phyloP scores from a whole-genome alignment of 257 asterid genomes.

The Penstemon newberryi region DNA sequence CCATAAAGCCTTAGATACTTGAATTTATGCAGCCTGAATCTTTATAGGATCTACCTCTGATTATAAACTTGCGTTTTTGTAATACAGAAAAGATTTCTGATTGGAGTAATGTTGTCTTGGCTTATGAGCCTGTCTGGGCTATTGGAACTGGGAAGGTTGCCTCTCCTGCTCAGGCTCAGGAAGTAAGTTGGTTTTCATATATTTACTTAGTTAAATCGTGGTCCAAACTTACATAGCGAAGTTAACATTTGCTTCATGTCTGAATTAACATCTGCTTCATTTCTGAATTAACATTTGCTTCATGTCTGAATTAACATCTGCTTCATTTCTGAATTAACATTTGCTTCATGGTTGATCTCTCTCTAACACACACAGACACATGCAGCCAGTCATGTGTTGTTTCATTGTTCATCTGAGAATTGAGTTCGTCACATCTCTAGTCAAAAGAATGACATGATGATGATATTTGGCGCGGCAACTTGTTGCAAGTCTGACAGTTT shows the following conservation, averaged over 20 bases:
- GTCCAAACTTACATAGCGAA: background rate
- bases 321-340: background rate
- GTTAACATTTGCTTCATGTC: background rate
- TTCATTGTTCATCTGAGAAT: too few species aligned
- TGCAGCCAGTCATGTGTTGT: background rate
- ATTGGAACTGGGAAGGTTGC: conserved; percentile 99
- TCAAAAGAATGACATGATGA: conserved; percentile 10
- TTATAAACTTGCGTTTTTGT: conserved; percentile 5
- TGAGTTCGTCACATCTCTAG: background rate
- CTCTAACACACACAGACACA: background rate
- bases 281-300: background rate
- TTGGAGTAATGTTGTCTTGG: conserved; percentile 86
- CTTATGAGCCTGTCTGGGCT: conserved; percentile 99
- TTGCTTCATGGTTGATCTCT: background rate
- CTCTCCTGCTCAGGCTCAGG: conserved; percentile 95
- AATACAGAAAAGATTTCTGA: conserved; percentile 64
- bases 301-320: background rate
- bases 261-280: conserved; percentile 12
- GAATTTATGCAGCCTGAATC: background rate
- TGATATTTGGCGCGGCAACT: background rate
- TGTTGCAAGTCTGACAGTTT: conserved; percentile 21
- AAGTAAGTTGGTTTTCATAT: conserved; percentile 51
- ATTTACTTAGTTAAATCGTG: background rate
- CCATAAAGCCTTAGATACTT: too few species aligned
- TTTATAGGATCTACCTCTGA: background rate